Conservation (phyloP, 2,329 filamentous ascomycete species). For the Simplicillium sp. region DNA sequence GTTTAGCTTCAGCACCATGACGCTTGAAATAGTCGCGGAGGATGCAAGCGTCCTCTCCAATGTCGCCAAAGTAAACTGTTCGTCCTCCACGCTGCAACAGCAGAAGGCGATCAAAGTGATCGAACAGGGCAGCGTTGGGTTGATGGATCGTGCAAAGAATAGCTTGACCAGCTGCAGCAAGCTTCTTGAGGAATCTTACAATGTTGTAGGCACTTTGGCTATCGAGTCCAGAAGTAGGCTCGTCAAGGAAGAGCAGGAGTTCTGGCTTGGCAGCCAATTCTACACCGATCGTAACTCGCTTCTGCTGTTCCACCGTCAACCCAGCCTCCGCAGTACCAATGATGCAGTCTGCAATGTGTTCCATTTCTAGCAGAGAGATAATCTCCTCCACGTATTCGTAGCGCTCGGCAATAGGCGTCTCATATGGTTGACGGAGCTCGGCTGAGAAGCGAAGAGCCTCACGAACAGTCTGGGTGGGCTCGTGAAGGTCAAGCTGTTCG, state of each 20-base stretch:
- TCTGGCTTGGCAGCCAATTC: constrained; percentile 33
- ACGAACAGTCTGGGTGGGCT: constrained; percentile 51
- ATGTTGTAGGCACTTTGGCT: constrained; percentile 63
- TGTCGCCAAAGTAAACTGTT: constrained; percentile 79
- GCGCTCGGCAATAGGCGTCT: constrained; percentile 38
- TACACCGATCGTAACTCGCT: constrained; percentile 70
- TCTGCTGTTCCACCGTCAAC: constrained; percentile 44
- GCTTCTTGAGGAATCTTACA: constrained; percentile 67
- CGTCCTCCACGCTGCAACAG: constrained; percentile 70
- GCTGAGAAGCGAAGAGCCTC: constrained; percentile 57
- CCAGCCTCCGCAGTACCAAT: constrained; percentile 50
- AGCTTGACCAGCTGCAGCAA: constrained; percentile 72
- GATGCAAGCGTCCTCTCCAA: constrained; percentile 63
- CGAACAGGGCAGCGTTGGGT: constrained; percentile 76
- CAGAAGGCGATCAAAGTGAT: constrained; percentile 77
- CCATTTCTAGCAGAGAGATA: constrained; percentile 37
- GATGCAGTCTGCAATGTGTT: constrained; percentile 36
- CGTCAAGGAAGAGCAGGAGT: constrained; percentile 29
- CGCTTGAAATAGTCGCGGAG: constrained; percentile 55
- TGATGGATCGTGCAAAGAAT: constrained; percentile 90
- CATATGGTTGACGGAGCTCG: constrained; percentile 46
- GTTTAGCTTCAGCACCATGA: constrained; percentile 49
- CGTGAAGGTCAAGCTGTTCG: constrained; percentile 54
- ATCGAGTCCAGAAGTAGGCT: constrained; percentile 55
- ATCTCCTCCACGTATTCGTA: constrained; percentile 28